Evolutionary conservation across 2,329 filamentous ascomycete species (phyloP), one percentile per base, ranked within the genome.

Genomic region (Aspergillus puulaauensis): DNA sequence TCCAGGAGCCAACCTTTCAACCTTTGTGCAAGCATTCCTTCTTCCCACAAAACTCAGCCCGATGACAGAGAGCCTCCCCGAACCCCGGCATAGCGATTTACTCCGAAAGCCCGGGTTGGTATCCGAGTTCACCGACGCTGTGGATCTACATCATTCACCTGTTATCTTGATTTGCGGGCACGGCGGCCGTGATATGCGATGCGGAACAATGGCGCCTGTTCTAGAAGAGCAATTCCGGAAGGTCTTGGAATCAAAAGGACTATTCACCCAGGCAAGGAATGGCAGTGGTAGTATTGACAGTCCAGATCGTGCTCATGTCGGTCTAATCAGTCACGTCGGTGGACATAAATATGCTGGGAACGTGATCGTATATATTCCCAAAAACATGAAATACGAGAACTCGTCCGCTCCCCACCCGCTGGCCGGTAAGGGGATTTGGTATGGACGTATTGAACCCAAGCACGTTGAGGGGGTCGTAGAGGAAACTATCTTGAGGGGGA

Each of bases 271-370:
- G 1, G 64, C 63, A 1, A 56, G 52, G 6, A 60, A 55, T n/a
- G 64, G 60, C 8, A 56, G 55, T 1, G 59, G 54, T 23, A 60
- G 50, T 2, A 57, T 73, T 15, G 75, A 77, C 54, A 65, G 54
- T 14, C 64, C 65, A 0, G 61, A 61, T 0, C 70, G 73, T 61
- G 74, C 74, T 11, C 75, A 79, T 59, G 64, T 79, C 54, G 77
- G 73, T 5, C 64, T 57, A 48, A 77, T 97, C 68, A 93, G 88
- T 64, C 93, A 98, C 70, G 88, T 97, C 14, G 93, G 93, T 21
- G 93, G 93, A 1, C 93, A 98, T 79, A 96, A 96, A 79, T 98
- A 95, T 78, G 89, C 89, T 39, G 93, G 93, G 41, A 98, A 98
- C 70, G 86, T 97, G 64, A 90, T 98, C 78, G 80, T 98, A 1